Conservation (phyloP, 805 yeast genomes). For the Kluyveromyces wickerhamii region DNA sequence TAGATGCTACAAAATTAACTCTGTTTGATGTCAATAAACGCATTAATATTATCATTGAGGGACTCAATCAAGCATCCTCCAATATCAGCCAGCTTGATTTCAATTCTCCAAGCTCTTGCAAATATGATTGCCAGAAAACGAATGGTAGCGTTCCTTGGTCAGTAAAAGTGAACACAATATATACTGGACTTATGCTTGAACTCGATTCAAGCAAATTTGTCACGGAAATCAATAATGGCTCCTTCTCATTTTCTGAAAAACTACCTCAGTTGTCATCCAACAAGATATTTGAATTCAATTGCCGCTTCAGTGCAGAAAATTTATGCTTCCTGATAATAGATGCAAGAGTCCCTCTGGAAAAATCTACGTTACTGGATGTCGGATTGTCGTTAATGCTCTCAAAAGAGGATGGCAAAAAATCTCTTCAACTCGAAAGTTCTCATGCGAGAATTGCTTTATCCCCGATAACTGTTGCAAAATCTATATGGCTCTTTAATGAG, state of each 20-base stretch:
- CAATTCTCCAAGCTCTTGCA: too few species aligned
- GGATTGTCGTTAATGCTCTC: slow-evolving; percentile 36
- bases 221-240: slow-evolving; percentile 20
- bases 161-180: slow-evolving; percentile 19
- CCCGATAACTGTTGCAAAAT: slow-evolving; percentile 39
- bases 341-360: slow-evolving; percentile 27
- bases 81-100: too few species aligned
- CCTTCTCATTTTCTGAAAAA: slow-evolving; percentile 15
- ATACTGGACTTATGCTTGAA: slow-evolving; percentile 25
- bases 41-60: slow-evolving; percentile 1
- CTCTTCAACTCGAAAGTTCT: slow-evolving; percentile 51
- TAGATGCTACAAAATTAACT: not conserved
- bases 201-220: slow-evolving; percentile 22
- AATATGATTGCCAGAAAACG: too few species aligned
- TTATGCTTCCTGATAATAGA: slow-evolving; percentile 26
- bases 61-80: slow-evolving; percentile 3
- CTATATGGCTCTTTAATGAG: slow-evolving; percentile 33
- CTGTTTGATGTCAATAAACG: not conserved
- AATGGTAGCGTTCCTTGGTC: too few species aligned
- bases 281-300: not conserved
- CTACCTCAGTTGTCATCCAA: not conserved
- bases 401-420: slow-evolving; percentile 27
- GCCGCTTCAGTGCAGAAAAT: slow-evolving; percentile 17
- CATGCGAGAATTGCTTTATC: slow-evolving; percentile 52
- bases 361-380: slow-evolving; percentile 39